Evolutionary conservation across 225 moss, liverwort and hornwort genomes (phyloP), one percentile per base, ranked within the genome.

Genomic region (Physcomitrellopsis africana): DNA sequence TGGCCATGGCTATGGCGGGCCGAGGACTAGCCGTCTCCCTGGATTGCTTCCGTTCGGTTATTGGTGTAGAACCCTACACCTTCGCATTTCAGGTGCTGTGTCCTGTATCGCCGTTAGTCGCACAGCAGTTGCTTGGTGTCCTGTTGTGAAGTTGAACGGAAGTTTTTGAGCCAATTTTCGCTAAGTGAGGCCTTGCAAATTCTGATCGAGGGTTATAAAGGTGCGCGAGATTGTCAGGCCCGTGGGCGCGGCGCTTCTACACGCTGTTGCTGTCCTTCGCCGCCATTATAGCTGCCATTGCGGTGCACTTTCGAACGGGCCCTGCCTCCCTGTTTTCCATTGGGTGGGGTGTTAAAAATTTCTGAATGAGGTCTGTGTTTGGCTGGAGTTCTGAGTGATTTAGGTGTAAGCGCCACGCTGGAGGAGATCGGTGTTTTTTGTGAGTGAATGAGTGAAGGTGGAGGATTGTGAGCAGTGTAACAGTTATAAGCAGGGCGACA

Each of bases 231-330:
- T 65, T 75, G 10, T 51, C 51, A 51, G 41, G 72, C 16, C 58
- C 4, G 24, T 12, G 32, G 32, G 55, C 52, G 72, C 47, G 55
- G 71, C 72, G 72, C 76, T 55, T 68, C 44, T 57, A 69, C 77
- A 49, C 68, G 77, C 54, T 68, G 67, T 67, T 62, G 73, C 72
- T 66, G 58, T 57, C 22, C 20, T 56, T 68, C 51, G 56, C 76
- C 72, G 76, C 76, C 67, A 42, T 57, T 56, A 63, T 77, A 65
- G 82, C 70, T 72, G 78, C 73, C 73, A 37, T 77, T 60, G 83
- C 68, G 80, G 76, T 83, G 80, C 80, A 69, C 76, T 84, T 80
- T 84, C 84, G 73, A 83, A 72, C 65, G 69, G 77, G 77, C 74
- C 14, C 65, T 80, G 73, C 73, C 64, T 80, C 75, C 63, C 65